These are phyloP conservation scores for Fusarium secorum DNA, from an alignment of 2,329 filamentous ascomycete genomes.

Conservation along the genomic window DNA sequence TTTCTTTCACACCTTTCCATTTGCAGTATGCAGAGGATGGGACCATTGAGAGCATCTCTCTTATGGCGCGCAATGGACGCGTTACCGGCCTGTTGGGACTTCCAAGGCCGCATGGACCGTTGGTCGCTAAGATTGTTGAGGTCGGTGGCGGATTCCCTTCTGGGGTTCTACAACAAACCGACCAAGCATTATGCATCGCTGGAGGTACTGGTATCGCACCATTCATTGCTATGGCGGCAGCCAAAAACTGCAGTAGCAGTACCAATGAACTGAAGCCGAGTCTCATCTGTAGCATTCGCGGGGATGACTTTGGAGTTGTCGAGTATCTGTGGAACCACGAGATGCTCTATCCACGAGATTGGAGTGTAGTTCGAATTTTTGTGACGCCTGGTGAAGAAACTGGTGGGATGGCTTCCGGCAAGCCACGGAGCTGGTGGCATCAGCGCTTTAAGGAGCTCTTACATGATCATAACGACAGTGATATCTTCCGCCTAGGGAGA, in stretches of 20 bases:
- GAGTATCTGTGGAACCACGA: not conserved
- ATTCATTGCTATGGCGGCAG: not conserved
- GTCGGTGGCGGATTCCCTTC: not conserved
- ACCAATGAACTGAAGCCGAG: not conserved
- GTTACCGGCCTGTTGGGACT: constrained; percentile 11
- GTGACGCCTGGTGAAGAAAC: not conserved
- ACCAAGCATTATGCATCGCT: not conserved
- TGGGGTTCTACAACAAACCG: rapidly evolving
- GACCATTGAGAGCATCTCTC: not conserved
- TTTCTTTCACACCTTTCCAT: constrained; percentile 13
- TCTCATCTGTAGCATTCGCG: constrained; percentile 4
- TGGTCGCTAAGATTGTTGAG: not conserved
- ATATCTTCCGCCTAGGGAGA: not conserved
- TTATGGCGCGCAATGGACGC: constrained; percentile 8
- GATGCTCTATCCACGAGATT: not conserved
- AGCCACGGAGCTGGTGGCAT: not conserved
- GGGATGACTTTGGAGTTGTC: not conserved
- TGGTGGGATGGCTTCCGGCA: not conserved
- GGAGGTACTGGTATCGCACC: constrained; percentile 1
- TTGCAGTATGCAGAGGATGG: not conserved
- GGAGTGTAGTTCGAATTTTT: not conserved
- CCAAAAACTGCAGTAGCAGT: not conserved
- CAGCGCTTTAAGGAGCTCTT: not conserved
- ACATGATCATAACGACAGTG: not conserved
- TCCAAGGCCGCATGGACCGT: not conserved